Base-by-base conservation (phyloP, 768 basidiomycete genomes). In the Trichaptum fuscoviolaceum region DNA sequence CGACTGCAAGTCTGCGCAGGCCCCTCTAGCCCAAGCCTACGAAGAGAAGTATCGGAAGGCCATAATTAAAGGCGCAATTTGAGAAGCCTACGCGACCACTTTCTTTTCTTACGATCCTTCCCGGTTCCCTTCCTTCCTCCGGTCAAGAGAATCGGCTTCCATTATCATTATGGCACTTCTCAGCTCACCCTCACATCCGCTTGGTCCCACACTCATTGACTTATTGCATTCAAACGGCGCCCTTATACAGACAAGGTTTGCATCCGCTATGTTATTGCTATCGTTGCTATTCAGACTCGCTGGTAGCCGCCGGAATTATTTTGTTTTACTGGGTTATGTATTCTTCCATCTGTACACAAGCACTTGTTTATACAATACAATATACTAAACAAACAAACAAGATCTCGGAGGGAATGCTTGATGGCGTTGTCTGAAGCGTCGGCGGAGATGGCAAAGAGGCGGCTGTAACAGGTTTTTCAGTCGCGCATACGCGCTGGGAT, bases 401-500 rank as follows among this genome's bases (percentile, higher is more conserved):
- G 42, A 12, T 52, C 15, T 52, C 20, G 42, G 42, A 52, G 12
- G 42, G 42, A 15, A 6, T 18, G 42, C 30, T 62, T 12, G 42
- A 20, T 20, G 42, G 10, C 10, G 42, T 2, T 15, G 42, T 52
- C 6, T 2, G 10, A 52, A 12, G 42, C 42, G 42, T 52, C 42
- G 42, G 42, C 42, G 42, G 42, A 52, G 42, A 52, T 20, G 42
- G 42, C 42, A 52, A 52, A 52, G 42, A 12, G 15, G 42, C 15
- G 12, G 42, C 15, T 12, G 42, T 52, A 52, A 52, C 42, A 12
- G 20, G 3, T 52, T 12, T 20, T 6, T 52, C 42, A 52, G 77
- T 95, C 93, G 26, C 96, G 86, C 94, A 96, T 95, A 17, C 96
- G 82, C 0, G 95, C 92, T 0, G 96, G 95, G 57, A 96, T 86